Base-by-base conservation (phyloP, 2,329 filamentous ascomycete species). In the Colletotrichum karsti region DNA sequence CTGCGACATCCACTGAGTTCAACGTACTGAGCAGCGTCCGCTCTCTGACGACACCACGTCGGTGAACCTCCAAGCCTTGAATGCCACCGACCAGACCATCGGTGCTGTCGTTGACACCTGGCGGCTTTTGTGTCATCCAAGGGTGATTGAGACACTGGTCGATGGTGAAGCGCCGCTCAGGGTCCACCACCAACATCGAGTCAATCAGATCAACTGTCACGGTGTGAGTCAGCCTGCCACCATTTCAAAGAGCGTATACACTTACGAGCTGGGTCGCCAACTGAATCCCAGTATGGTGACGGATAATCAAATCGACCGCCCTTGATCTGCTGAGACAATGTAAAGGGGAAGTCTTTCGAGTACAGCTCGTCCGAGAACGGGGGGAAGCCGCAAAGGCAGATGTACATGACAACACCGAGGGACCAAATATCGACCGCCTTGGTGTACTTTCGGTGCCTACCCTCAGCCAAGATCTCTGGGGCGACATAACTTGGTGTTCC, bases 401-500 rank as follows among this genome's bases (percentile, higher is more conserved):
- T 98, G 81, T 98, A 99, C 24, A 99, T 86, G 4, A 99, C 95
- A 3, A 99, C 96, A n/a, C 96, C 96, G 1, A 98, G 86, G 1
- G 95, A 97, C 96, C 96, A 98, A 44, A 98, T 87, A 77, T 99
- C 96, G 9, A 99, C 96, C 3, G 95, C 95, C 75, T 94, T 93
- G 61, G 95, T 97, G 81, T 99, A 99, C 76, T 93, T 93, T 72
- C 96, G 91, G 69, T 94, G 89, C 74, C 90, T 91, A 18, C 88
- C 90, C 70, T 95, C 92, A 75, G 94, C 92, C 5, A 99, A 84
- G 64, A 99, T 97, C 78, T 99, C 96, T 1, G 96, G 96, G 1
- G 97, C 96, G 69, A 98, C 95, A 77, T 99, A 97, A 79, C 93
- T 96, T 6, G 95, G 96, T n/a, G 96, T 99, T 70, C 96, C 96